phyloP scores from a whole-genome alignment of 768 basidiomycete genomes.

The Boletus sp. region DNA sequence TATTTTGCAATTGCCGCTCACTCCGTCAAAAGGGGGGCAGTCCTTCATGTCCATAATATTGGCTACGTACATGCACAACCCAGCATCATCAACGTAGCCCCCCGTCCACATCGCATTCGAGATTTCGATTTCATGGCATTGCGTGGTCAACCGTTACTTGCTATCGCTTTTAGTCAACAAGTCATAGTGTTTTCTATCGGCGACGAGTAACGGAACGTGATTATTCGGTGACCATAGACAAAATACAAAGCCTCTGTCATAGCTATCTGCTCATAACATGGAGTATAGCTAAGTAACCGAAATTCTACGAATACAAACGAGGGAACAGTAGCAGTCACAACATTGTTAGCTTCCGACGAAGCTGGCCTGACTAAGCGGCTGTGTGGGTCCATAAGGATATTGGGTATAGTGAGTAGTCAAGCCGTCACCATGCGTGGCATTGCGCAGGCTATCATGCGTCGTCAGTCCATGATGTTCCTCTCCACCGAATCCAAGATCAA shows the following conservation, averaged over 20 bases:
- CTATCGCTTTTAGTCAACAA: slow-evolving; percentile 58
- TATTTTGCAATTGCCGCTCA: slow-evolving; percentile 74
- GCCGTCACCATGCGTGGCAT: slow-evolving; percentile 30
- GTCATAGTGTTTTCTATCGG: slow-evolving; percentile 63
- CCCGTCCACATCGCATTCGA: slow-evolving; percentile 60
- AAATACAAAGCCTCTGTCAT: slow-evolving; percentile 23
- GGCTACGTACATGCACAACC: slow-evolving; percentile 64
- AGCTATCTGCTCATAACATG: slow-evolving; percentile 14
- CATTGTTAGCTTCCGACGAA: slow-evolving; percentile 21
- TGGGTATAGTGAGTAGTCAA: slow-evolving; percentile 35
- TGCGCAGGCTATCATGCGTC: slow-evolving; percentile 25
- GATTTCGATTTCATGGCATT: slow-evolving; percentile 75
- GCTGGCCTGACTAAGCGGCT: slow-evolving; percentile 21
- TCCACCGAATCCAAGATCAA: slow-evolving; percentile 66
- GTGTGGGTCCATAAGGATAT: slow-evolving; percentile 30
- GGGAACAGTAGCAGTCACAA: neutral
- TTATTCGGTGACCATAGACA: neutral
- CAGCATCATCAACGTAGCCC: slow-evolving; percentile 51
- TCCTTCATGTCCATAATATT: slow-evolving; percentile 66
- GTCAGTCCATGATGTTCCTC: slow-evolving; percentile 26
- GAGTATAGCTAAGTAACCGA: neutral
- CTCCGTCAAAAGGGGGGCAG: slow-evolving; percentile 57
- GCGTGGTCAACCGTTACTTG: slow-evolving; percentile 62
- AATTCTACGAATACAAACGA: slow-evolving; percentile 4
- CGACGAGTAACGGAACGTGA: slow-evolving; percentile 41